Evolutionary conservation across 1,139 yeast genomes (phyloP), one percentile per base, ranked within the genome.

Genomic region (Taiozyma sp.): DNA sequence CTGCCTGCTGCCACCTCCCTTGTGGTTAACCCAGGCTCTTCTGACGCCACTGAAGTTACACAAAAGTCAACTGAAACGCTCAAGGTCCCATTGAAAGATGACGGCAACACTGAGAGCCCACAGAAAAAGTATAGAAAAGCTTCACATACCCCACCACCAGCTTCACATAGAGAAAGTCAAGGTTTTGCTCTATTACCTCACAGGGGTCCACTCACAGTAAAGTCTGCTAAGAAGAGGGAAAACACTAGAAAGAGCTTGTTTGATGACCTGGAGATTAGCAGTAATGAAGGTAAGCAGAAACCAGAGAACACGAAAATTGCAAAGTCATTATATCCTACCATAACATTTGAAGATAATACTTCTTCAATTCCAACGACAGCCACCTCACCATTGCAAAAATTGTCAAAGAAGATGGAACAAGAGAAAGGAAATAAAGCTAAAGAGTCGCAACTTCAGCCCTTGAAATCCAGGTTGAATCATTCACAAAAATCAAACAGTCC

Each of bases 161-260:
- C 43, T 14, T 47, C 58, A 4, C 55, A 56, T 12, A 55, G 65
- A 36, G 63, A 61, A 46, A 61, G 64, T 36, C 65, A 71, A 65
- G 65, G 75, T 10, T 75, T 75, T 64, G 76, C 77, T 2, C 66
- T 74, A 23, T 60, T 76, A 45, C 80, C 80, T 0, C 70, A 71
- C 8, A 65, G 76, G 53, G 77, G 70, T 34, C 80, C 80, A 1
- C 57, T 75, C 39, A 70, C 74, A 1, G 70, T 73, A 34, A 72
- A 70, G 49, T 68, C 72, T 5, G 59, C 65, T 3, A 62, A 62
- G 47, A 59, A 60, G 50, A 51, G 50, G 3, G 39, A 12, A 4
- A 53, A 53, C 27, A 40, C 48, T 38, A 58, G 58, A 51, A 58
- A 43, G 54, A 59, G 54, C 49, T 57, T 47, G 44, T 61, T 53